Evolutionary conservation across 2,329 filamentous ascomycete species (phyloP).

Genomic region (Calonectria montana): DNA sequence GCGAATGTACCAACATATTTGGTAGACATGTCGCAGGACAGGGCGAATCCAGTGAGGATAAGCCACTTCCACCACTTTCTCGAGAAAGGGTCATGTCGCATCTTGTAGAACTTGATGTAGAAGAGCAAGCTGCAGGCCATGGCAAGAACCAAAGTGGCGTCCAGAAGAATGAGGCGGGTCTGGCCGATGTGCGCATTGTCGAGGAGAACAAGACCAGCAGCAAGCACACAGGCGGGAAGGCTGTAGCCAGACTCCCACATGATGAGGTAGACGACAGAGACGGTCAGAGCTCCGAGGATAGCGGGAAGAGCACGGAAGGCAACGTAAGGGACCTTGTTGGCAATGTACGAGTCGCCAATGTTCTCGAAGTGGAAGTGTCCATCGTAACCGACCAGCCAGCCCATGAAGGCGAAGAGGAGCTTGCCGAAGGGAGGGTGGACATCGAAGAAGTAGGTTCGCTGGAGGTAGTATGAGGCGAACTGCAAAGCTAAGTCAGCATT

Average conservation of each 20-base stretch:
- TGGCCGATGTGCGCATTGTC: slow-evolving; percentile 99
- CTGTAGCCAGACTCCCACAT: slow-evolving; percentile 99
- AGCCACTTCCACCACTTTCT: slow-evolving; percentile 99
- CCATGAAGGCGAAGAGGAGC: slow-evolving; percentile 95
- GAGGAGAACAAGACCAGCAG: slow-evolving; percentile 87
- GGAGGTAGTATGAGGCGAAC: slow-evolving; percentile 86
- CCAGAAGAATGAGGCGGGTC: slow-evolving; percentile 92
- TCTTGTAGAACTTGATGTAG: slow-evolving; percentile 98
- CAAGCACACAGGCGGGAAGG: slow-evolving; percentile 88
- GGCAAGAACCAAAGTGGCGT: slow-evolving; percentile 92
- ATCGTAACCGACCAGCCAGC: slow-evolving; percentile 97
- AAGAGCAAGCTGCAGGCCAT: slow-evolving; percentile 95
- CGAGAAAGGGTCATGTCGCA: slow-evolving; percentile 87
- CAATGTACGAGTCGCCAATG: slow-evolving; percentile 97
- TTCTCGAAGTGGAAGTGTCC: slow-evolving; percentile 98
- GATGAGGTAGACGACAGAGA: slow-evolving; percentile 93
- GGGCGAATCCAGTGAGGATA: slow-evolving; percentile 89
- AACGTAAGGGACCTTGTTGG: slow-evolving; percentile 97
- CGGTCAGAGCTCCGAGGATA: slow-evolving; percentile 89
- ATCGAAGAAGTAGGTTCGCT: slow-evolving; percentile 99
- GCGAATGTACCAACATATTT: slow-evolving; percentile 98
- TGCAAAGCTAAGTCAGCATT: slow-evolving; percentile 45
- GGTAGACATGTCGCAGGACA: slow-evolving; percentile 97
- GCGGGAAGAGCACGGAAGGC: slow-evolving; percentile 95
- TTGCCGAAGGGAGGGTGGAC: slow-evolving; percentile 98